Conservation (phyloP, 2,329 filamentous ascomycete species). For the Plectosphaerella sp. region DNA sequence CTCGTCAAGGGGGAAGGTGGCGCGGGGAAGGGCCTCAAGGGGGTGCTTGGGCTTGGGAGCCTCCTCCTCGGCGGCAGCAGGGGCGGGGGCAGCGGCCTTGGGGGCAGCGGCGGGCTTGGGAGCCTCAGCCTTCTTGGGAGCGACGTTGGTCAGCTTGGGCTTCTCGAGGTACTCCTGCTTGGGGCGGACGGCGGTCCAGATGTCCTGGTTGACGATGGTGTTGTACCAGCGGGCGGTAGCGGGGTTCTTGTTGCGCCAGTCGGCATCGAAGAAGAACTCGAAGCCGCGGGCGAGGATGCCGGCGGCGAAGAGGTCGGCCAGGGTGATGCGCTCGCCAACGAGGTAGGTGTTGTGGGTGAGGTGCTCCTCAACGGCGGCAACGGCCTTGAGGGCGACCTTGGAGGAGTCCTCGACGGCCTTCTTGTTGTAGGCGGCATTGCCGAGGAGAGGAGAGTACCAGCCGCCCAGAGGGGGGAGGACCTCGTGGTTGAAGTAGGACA, state of each 20-base stretch:
- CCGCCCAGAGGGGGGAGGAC: conserved; percentile 66
- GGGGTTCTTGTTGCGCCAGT: conserved; percentile 79
- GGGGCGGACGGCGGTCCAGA: conserved; percentile 76
- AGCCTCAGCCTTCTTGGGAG: conserved; percentile 75
- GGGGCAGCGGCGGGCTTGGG: conserved; percentile 56
- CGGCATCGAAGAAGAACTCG: conserved; percentile 90
- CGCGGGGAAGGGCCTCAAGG: conserved; percentile 74
- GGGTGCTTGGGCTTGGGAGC: conserved; percentile 96
- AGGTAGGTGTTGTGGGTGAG: conserved; percentile 93
- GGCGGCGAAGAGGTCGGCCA: conserved; percentile 86
- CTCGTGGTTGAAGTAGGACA: conserved; percentile 94
- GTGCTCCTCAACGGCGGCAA: conserved; percentile 78
- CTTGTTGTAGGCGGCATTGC: conserved; percentile 91
- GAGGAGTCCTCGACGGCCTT: conserved; percentile 81
- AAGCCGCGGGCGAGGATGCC: conserved; percentile 81
- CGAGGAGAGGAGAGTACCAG: conserved; percentile 86
- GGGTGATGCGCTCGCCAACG: conserved; percentile 93
- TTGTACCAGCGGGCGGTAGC: conserved; percentile 91
- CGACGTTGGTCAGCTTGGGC: conserved; percentile 64
- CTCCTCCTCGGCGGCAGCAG: conserved; percentile 36
- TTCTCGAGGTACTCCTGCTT: conserved; percentile 78
- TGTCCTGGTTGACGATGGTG: conserved; percentile 87
- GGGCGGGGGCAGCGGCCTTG: conserved; percentile 28
- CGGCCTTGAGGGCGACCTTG: conserved; percentile 63
- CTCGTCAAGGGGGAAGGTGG: conserved; percentile 84